Evolutionary conservation across 2,329 filamentous ascomycete genomes (phyloP).

Genomic region (Fusarium sp.): DNA sequence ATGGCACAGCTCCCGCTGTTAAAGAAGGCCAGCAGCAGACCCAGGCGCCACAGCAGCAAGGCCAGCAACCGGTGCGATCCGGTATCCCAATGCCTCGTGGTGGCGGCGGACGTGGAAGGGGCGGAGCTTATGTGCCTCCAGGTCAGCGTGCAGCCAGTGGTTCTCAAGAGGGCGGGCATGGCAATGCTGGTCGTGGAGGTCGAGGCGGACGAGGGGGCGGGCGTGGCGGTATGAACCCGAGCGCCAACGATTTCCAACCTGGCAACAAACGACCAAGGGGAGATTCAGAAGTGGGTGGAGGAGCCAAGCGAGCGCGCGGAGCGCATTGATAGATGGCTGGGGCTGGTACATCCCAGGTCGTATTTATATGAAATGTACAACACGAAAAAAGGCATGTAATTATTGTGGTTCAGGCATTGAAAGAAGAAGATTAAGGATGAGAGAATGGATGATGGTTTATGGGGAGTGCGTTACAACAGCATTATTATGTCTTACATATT

Average conservation of each 20-base stretch:
- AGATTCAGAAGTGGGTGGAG: slow-evolving; percentile 60
- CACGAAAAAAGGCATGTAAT: slow-evolving; percentile 42
- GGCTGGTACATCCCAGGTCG: background rate
- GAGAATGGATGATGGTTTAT: slow-evolving; percentile 24
- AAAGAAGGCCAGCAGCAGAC: slow-evolving; percentile 30
- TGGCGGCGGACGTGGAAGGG: slow-evolving; percentile 57
- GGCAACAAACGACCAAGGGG: slow-evolving; percentile 70
- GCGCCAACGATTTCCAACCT: slow-evolving; percentile 68
- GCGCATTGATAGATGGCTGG: slow-evolving; percentile 50
- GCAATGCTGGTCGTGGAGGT: slow-evolving; percentile 51
- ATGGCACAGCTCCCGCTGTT: slow-evolving; percentile 24
- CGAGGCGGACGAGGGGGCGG: slow-evolving; percentile 62
- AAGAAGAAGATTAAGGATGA: slow-evolving; percentile 30
- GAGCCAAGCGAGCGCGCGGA: slow-evolving; percentile 60
- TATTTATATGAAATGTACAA: slow-evolving; percentile 43
- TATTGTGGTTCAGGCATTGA: slow-evolving; percentile 34
- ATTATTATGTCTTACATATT: slow-evolving; percentile 38
- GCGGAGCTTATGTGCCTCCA: slow-evolving; percentile 56
- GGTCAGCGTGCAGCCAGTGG: slow-evolving; percentile 55
- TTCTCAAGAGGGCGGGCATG: slow-evolving; percentile 53
- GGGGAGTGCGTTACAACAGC: slow-evolving; percentile 28
- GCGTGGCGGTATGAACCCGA: slow-evolving; percentile 62
- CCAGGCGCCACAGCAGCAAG: slow-evolving; percentile 31
- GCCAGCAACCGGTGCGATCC: slow-evolving; percentile 49
- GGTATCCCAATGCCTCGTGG: slow-evolving; percentile 59